Evolutionary conservation across 306 rosid genomes (phyloP).

Genomic region (Luffa acutangula): DNA sequence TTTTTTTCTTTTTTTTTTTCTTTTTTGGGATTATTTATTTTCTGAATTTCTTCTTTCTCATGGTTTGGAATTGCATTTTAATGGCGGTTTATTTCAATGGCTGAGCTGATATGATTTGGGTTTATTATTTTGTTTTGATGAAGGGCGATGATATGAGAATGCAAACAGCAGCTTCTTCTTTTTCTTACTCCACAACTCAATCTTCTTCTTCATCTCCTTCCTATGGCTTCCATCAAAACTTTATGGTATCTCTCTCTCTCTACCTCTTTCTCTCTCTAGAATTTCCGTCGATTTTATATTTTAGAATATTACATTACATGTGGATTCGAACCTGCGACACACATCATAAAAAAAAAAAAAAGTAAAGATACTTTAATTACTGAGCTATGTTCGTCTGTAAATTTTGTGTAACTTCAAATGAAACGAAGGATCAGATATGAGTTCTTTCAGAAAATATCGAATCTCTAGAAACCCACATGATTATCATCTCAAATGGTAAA

Average conservation of each 20-base stretch:
- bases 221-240: conserved; percentile 59
- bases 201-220: conserved; percentile 45
- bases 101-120: neutral
- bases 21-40: too few species aligned
- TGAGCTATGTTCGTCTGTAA: too few species aligned
- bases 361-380: too few species aligned
- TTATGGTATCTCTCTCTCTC: conserved; percentile 35
- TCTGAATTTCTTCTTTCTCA: neutral
- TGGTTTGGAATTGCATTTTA: neutral
- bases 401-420: too few species aligned
- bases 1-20: neutral
- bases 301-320: neutral
- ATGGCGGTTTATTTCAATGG: neutral
- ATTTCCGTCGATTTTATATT: neutral
- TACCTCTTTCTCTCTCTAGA: neutral
- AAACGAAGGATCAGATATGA: neutral
- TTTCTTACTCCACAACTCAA: conserved; percentile 65
- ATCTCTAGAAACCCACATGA: neutral
- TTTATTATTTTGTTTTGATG: neutral
- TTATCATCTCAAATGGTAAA: neutral
- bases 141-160: conserved; percentile 35
- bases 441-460: neutral
- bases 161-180: conserved; percentile 66
- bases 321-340: too few species aligned
- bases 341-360: too few species aligned